These are phyloP conservation scores for Ceratocystis cubensis DNA, from an alignment of 2,329 filamentous ascomycete genomes.

Conservation along the genomic window DNA sequence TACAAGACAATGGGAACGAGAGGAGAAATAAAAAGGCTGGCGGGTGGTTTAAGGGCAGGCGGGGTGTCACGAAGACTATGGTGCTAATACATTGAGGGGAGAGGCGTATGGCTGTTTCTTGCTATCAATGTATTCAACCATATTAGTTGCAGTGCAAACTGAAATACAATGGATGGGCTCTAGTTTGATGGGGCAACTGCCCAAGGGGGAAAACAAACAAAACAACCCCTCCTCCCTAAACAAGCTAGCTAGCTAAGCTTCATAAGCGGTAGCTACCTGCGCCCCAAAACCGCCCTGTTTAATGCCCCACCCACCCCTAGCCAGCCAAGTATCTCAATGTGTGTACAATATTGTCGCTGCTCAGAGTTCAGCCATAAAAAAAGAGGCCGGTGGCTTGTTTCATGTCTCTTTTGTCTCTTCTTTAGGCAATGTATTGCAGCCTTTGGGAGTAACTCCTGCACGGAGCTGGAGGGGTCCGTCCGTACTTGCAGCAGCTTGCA, in stretches of 20 bases:
- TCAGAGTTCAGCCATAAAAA: neutral
- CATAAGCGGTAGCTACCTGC: neutral
- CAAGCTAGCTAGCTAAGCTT: neutral
- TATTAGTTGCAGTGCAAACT: neutral
- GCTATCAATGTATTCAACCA: neutral
- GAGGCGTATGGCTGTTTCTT: no score
- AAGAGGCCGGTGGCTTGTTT: neutral
- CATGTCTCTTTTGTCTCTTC: neutral
- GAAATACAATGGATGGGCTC: neutral
- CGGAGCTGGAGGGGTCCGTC: neutral
- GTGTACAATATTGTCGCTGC: neutral
- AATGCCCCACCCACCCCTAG: neutral
- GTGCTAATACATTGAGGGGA: no score
- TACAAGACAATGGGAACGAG: neutral
- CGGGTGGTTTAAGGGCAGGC: neutral
- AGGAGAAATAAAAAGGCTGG: neutral
- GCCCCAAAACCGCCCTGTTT: conserved; percentile 2
- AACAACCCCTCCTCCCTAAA: neutral
- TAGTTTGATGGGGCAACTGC: neutral
- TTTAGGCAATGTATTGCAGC: neutral
- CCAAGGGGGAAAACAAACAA: neutral
- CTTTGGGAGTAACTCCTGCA: neutral
- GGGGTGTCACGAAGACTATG: neutral
- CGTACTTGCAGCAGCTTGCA: neutral
- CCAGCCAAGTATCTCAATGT: neutral